Percentiles rank a stretch among this genome's conserved stretches.
Evolutionary conservation across 495 filamentous ascomycete species (phyloP).

Genomic region (Pyrenula aspistea): DNA sequence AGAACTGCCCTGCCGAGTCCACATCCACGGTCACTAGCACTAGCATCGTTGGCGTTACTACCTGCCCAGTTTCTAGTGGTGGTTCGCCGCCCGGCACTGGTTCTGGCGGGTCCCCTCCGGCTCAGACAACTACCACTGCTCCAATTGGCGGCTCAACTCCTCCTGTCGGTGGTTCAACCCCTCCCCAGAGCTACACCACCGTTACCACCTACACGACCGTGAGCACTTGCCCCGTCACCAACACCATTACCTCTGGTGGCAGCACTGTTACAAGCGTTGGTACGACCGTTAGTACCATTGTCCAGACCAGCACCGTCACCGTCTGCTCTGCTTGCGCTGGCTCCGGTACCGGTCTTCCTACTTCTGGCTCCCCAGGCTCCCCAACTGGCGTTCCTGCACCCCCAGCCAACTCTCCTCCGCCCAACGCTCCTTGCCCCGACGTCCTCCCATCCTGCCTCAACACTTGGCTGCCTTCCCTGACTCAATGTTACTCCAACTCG

Average conservation of each 20-base stretch:
- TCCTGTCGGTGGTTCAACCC: constrained; percentile 8
- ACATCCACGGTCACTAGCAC: constrained; percentile 41
- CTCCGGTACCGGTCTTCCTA: constrained; percentile 4
- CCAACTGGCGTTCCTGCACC: constrained; percentile 6
- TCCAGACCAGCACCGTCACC: constrained; percentile 25
- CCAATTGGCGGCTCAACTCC: neutral
- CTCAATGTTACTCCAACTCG: constrained; percentile 73
- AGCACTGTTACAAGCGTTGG: constrained; percentile 14
- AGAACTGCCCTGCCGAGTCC: constrained; percentile 42
- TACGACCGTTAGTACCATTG: constrained; percentile 23
- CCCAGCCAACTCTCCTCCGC: constrained; percentile 6
- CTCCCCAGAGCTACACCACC: constrained; percentile 15
- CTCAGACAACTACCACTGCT: constrained; percentile 2
- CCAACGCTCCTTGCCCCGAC: constrained; percentile 42
- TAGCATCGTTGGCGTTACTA: constrained; percentile 46
- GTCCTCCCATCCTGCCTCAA: constrained; percentile 84
- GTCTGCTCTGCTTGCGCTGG: constrained; percentile 23
- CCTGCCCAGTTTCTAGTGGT: constrained; percentile 40
- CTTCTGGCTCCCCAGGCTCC: constrained; percentile 6
- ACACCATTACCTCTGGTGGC: constrained; percentile 21
- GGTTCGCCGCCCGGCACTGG: constrained; percentile 5
- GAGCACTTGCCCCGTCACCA: constrained; percentile 31
- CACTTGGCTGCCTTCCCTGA: constrained; percentile 65
- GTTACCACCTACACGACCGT: constrained; percentile 24
- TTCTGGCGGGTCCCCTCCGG: constrained; percentile 5